Evolutionary conservation across 164 flowering plant genomes (phyloP).

Genomic region (Chloranthus sessilifolius): DNA sequence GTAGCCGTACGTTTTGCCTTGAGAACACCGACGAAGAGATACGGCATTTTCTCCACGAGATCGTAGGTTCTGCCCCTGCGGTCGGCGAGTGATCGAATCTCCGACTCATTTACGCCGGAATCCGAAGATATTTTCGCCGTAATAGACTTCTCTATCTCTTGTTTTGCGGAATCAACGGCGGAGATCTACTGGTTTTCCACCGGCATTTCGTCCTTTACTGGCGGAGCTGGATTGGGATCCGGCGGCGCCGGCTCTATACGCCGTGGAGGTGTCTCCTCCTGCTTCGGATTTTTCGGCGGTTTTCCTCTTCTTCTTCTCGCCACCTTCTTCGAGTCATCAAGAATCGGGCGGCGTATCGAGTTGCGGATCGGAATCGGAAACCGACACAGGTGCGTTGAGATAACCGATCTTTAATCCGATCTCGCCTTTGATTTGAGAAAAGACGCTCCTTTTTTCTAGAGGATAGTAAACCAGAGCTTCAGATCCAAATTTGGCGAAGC

Average conservation of each 20-base stretch:
- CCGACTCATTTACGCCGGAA: constrained; percentile 29
- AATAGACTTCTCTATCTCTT: constrained; percentile 12
- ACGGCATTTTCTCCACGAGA: constrained; percentile 79
- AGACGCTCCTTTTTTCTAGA: constrained; percentile 91
- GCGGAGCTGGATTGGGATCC: constrained; percentile 7
- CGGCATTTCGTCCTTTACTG: constrained; percentile 14
- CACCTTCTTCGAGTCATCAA: too few species aligned
- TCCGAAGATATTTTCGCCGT: constrained; percentile 11
- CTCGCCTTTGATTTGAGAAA: constrained; percentile 92
- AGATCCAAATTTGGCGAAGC: constrained; percentile 40
- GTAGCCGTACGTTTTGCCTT: constrained; percentile 44
- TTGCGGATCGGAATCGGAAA: constrained; percentile 20
- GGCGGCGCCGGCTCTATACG: neutral
- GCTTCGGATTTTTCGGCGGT: constrained; percentile 19
- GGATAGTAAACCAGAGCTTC: constrained; percentile 72
- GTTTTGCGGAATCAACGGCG: too few species aligned
- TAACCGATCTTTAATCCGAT: constrained; percentile 64
- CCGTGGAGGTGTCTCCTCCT: constrained; percentile 12
- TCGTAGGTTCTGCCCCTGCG: constrained; percentile 48
- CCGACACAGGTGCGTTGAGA: constrained; percentile 47
- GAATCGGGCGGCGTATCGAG: constrained; percentile 10
- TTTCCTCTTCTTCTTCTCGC: constrained; percentile 17
- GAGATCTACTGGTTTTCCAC: constrained; percentile 31
- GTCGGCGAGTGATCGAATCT: constrained; percentile 36
- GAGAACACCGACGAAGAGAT: constrained; percentile 67